These are phyloP conservation scores for Penicillium sp. DNA, from an alignment of 2,329 filamentous ascomycete genomes.

Conservation along the genomic window DNA sequence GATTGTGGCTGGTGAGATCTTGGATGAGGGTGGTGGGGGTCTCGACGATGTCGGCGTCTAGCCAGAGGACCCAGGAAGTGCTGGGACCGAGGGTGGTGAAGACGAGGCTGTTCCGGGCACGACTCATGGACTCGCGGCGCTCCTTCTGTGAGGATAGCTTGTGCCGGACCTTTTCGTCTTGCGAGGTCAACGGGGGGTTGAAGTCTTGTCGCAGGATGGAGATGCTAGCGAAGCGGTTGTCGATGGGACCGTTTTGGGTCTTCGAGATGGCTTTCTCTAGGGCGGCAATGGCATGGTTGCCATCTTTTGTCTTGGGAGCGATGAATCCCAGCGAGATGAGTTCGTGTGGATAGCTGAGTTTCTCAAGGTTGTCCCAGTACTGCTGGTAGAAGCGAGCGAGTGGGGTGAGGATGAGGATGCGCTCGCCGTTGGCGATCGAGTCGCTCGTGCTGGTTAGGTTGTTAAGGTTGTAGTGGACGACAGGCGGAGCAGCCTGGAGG, in stretches of 20 bases:
- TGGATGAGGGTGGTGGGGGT: slow-evolving; percentile 84
- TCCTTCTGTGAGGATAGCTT: slow-evolving; percentile 88
- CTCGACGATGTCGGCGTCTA: slow-evolving; percentile 91
- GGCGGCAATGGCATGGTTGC: slow-evolving; percentile 80
- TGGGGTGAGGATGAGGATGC: slow-evolving; percentile 87
- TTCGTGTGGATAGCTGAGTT: slow-evolving; percentile 86
- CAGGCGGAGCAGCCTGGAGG: slow-evolving; percentile 71
- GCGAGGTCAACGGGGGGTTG: slow-evolving; percentile 76
- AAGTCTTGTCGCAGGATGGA: slow-evolving; percentile 96
- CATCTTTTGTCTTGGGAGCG: slow-evolving; percentile 89
- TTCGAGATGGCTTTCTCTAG: slow-evolving; percentile 83
- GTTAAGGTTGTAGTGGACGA: slow-evolving; percentile 93
- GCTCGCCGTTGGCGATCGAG: slow-evolving; percentile 79
- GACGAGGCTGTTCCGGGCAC: slow-evolving; percentile 88
- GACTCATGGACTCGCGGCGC: slow-evolving; percentile 86
- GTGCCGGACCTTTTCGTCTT: slow-evolving; percentile 86
- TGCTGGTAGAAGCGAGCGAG: slow-evolving; percentile 90
- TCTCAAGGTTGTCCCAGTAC: slow-evolving; percentile 93
- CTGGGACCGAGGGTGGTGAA: slow-evolving; percentile 92
- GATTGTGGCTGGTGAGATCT: slow-evolving; percentile 84
- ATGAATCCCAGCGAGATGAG: slow-evolving; percentile 96
- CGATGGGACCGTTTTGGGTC: slow-evolving; percentile 81
- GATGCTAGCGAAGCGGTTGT: slow-evolving; percentile 85
- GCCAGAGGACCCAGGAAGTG: slow-evolving; percentile 96
- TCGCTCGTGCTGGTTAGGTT: slow-evolving; percentile 82